Percentiles rank a stretch among this genome's conserved stretches.
Evolutionary conservation across 1,284 basidiomycete species (phyloP).

Genomic region (Porodaedalea pini): DNA sequence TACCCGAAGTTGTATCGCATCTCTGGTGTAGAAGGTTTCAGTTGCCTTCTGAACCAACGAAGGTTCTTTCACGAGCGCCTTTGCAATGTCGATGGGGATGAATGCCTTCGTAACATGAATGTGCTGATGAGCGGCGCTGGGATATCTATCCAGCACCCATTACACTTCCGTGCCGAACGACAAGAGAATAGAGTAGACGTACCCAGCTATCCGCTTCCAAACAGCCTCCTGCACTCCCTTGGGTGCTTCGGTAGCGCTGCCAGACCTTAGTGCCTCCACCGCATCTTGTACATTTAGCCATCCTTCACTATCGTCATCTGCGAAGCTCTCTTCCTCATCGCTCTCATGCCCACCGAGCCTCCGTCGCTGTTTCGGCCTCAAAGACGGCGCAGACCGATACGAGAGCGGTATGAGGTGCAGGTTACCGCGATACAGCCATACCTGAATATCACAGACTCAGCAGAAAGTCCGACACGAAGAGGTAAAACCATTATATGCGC

Average conservation of each 20-base stretch:
- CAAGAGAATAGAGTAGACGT: constrained; percentile 22
- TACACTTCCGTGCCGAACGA: constrained; percentile 14
- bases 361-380: constrained; percentile 43
- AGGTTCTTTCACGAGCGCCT: constrained; percentile 62
- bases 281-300: constrained; percentile 65
- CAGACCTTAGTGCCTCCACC: constrained; percentile 57
- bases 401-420: constrained; percentile 84
- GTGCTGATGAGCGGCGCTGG: constrained; percentile 63
- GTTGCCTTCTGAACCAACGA: constrained; percentile 80
- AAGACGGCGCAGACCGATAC: constrained; percentile 63
- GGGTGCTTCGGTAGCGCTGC: constrained; percentile 54
- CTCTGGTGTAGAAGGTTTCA: constrained; percentile 91
- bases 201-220: constrained; percentile 69
- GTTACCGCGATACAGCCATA: constrained; percentile 84
- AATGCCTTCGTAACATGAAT: constrained; percentile 79
- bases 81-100: constrained; percentile 75
- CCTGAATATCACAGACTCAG: constrained; percentile 45
- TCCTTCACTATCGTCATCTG: constrained; percentile 46
- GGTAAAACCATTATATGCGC: constrained; percentile 36
- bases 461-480: constrained; percentile 30
- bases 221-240: constrained; percentile 55
- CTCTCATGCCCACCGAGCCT: constrained; percentile 46
- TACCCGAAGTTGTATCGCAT: constrained; percentile 83
- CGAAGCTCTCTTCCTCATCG: constrained; percentile 39
- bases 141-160: constrained; percentile 53